Percentiles rank a stretch among this genome's conserved stretches.
These are phyloP conservation scores for Geosiphon pyriformis DNA, from an alignment of 192 early-diverging fungal genomes.

Conservation along the genomic window DNA sequence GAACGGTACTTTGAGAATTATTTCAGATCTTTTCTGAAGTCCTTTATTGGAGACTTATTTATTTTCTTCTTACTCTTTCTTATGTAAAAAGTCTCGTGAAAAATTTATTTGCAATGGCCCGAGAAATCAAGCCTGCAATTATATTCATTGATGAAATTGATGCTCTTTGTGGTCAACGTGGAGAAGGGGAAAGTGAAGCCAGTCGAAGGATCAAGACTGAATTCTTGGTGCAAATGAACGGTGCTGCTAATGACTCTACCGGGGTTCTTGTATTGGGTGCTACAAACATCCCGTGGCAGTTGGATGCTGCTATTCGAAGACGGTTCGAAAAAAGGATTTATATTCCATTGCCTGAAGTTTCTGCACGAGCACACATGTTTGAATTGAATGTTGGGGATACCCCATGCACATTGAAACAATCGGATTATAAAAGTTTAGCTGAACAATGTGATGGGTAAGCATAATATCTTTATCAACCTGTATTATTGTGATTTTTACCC, in stretches of 20 bases:
- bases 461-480: not conserved
- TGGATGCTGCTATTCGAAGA: constrained; percentile 90
- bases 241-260: constrained; percentile 91
- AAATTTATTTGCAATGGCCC: constrained; percentile 88
- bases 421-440: constrained; percentile 73
- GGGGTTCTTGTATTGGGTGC: constrained; percentile 95
- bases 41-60: not conserved
- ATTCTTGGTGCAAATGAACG: constrained; percentile 98
- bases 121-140: constrained; percentile 89
- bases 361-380: constrained; percentile 88
- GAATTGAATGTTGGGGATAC: constrained; percentile 89
- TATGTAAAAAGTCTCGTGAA: constrained; percentile 68
- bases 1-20: constrained; percentile 54
- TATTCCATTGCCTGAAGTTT: constrained; percentile 89
- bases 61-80: constrained; percentile 6
- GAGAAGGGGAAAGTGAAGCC: constrained; percentile 97
- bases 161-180: constrained; percentile 88
- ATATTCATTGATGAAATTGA: constrained; percentile 99
- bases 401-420: constrained; percentile 66
- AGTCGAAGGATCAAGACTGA: constrained; percentile 95
- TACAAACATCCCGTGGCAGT: constrained; percentile 95
- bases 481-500: too few species aligned
- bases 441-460: constrained; percentile 76
- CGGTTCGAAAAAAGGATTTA: constrained; percentile 98
- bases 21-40: not conserved